Evolutionary conservation across 2,329 filamentous ascomycete species (phyloP), one percentile per base, ranked within the genome.

Genomic region (Alternaria gaisen): DNA sequence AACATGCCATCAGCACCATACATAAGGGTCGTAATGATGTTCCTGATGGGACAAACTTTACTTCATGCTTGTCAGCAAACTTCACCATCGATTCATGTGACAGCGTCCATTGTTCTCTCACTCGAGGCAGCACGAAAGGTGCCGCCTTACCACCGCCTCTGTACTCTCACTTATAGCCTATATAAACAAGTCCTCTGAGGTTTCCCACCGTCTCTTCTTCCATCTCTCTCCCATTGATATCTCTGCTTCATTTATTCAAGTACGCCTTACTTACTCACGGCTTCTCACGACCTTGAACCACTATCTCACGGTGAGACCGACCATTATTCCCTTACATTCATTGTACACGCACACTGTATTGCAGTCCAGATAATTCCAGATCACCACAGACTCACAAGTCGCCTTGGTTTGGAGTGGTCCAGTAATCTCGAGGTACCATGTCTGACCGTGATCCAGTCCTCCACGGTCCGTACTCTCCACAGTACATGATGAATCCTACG

Each of bases 401-500:
- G n/a, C 11, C 32, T 36, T 38, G 46, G 46, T 50, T 44, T 50
- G 46, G 20, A 36, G 32, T 34, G 22, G 46, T 38, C 30, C n/a
- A 11, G 24, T 20, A 8, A n/a, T 28, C 10, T n/a, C 20, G 32
- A 16, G 4, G 14, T 18, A 34, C 30, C 12, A 43, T 55, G 32
- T 63, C 55, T 34, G 41, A 60, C 36, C 58, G 55, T 20, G 40
- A 62, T 38, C 58, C 53, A 20, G 44, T 22, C 32, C 16, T 42
- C 8, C 43, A 38, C 46, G 16, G 36, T 9, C 30, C 32, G 12
- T 41, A 46, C 18, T 51, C 41, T 41, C n/a, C 20, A 10, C 26
- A 20, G 8, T 40, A 43, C 36, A 43, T 47, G 12, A 56, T 70
- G 47, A 65, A 69, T 14, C 64, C 68, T 5, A 22, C 61, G 9